Evolutionary conservation across 2,329 filamentous ascomycete species (phyloP).

Genomic region (Xylariaceae sp.): DNA sequence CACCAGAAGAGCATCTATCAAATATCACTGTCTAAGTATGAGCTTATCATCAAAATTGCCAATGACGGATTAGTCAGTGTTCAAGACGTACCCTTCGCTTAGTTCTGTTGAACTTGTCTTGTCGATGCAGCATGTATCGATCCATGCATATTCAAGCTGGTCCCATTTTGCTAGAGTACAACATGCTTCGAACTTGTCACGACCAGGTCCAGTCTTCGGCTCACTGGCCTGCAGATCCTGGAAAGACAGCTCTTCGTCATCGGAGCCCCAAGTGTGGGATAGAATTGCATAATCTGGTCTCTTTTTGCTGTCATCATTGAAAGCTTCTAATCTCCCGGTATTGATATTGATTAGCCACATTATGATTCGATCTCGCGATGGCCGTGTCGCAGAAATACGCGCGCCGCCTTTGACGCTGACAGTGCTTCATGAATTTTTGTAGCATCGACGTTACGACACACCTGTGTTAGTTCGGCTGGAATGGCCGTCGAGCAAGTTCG

Average conservation of each 20-base stretch:
- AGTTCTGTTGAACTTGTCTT: slow-evolving; percentile 4
- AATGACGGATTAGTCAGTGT: too few species aligned
- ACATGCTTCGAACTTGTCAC: slow-evolving; percentile 1
- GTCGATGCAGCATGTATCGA: slow-evolving; percentile 14
- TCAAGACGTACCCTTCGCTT: background rate
- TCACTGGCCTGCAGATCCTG: background rate
- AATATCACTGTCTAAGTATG: too few species aligned
- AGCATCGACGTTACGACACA: too few species aligned
- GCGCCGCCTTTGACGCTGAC: too few species aligned
- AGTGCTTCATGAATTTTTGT: too few species aligned
- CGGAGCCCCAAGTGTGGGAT: slow-evolving; percentile 8
- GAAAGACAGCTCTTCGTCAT: slow-evolving; percentile 4
- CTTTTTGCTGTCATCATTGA: background rate
- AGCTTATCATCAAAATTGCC: too few species aligned
- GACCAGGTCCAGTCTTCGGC: background rate
- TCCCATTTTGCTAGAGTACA: background rate
- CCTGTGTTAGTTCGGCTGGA: too few species aligned
- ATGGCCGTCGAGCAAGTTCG: too few species aligned
- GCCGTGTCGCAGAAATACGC: too few species aligned
- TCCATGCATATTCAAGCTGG: slow-evolving; percentile 5
- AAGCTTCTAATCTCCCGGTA: slow-evolving; percentile 2
- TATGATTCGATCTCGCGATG: background rate
- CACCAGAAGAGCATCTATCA: too few species aligned
- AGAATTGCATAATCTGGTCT: slow-evolving; percentile 8
- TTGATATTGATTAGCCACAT: slow-evolving; percentile 4